Base-by-base conservation (phyloP, 805 yeast genomes). In the Grigorovia yakushimaensis region DNA sequence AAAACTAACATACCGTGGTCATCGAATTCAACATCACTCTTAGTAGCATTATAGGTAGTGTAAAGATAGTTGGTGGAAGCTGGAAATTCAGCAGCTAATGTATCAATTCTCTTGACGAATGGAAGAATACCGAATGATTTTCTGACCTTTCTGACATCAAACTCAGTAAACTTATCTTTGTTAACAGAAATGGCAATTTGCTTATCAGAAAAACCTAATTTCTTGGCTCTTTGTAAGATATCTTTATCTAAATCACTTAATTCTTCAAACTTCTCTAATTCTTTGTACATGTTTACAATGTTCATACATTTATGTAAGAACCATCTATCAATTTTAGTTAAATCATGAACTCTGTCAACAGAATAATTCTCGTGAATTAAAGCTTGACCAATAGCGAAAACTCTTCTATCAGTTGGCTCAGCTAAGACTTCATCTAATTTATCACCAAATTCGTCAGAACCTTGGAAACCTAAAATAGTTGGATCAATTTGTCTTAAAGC, bases 351-450 rank as follows among this genome's bases (percentile, higher is more conserved):
- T 64, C 74, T 77, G 49, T 93, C 98, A 51, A 93, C 96, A 10
- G 95, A 66, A 69, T 91, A 91, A 67, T 81, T 79, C 71, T 88
- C 95, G 66, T 89, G 93, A 47, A 91, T 70, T 62, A 91, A 74
- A 50, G 98, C 98, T 72, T 93, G 96, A 48, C 97, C 98, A 50
- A 91, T 96, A 45, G 98, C 98, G 60, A 93, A 77, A 91, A 96
- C 83, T 76, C 98, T 81, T 73, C 96, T 78, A 69, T 93, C 96
- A 52, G 96, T 88, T 54, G 98, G 97, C 61, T 84, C 81, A 38
- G 84, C 74, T 58, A 89, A 75, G 18, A 76, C 84, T 44, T 76
- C 78, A 62, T 89, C 96, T 64, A 88, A 73, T 62, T 83, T 71
- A 55, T 88, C 95, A 46, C 74, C 74, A 52, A 78, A 78, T 55